These are phyloP conservation scores for Annulohypoxylon bovei DNA, from an alignment of 495 filamentous ascomycete genomes.

Conservation along the genomic window DNA sequence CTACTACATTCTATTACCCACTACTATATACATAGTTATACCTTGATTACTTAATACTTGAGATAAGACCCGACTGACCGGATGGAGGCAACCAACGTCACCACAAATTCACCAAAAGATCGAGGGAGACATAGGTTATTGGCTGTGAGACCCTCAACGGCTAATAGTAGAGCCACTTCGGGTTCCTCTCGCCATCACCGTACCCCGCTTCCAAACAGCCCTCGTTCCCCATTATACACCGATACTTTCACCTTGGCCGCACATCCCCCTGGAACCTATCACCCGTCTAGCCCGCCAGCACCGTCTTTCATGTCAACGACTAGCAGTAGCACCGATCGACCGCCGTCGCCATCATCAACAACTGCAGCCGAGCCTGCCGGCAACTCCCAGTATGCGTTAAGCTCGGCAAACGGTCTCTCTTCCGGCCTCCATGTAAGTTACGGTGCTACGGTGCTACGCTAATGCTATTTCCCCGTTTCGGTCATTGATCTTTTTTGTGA, in stretches of 20 bases:
- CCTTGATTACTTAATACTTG: not conserved
- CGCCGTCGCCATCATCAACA: constrained; percentile 15
- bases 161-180: constrained; percentile 15
- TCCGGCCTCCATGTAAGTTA: constrained; percentile 10
- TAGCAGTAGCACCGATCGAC: not conserved
- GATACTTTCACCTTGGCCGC: constrained; percentile 19
- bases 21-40: not conserved
- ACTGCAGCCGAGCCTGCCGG: not conserved
- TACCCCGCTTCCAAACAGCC: constrained; percentile 28
- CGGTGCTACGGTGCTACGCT: not conserved
- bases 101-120: constrained; percentile 26
- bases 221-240: constrained; percentile 31
- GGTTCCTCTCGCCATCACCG: constrained; percentile 25
- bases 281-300: constrained; percentile 17
- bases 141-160: constrained; percentile 30
- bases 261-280: constrained; percentile 12
- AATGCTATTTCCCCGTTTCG: constrained; percentile 1
- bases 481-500: constrained; percentile 4
- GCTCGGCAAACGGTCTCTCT: constrained; percentile 14
- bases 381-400: constrained; percentile 30
- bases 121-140: constrained; percentile 33
- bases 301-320: constrained; percentile 5
- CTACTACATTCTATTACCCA: too few species aligned
- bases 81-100: constrained; percentile 32
- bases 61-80: constrained; percentile 7